A percentile compares a stretch with the other conserved stretches of the same genome.
Evolutionary conservation across 2,329 filamentous ascomycete genomes (phyloP).

Genomic region (Beauveria sp.): DNA sequence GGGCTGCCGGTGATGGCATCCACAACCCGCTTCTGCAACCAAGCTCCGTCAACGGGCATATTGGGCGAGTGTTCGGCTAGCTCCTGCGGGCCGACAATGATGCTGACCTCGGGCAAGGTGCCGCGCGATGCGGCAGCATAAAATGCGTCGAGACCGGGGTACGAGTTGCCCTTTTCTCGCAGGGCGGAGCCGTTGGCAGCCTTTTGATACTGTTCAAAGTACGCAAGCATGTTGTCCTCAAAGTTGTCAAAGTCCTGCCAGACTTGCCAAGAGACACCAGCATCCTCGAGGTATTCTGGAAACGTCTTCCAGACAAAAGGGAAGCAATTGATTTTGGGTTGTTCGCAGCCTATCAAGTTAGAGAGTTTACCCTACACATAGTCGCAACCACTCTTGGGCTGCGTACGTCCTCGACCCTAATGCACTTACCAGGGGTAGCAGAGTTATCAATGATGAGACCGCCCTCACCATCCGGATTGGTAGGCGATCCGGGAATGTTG

Average conservation of each 20-base stretch:
- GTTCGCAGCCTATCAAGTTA: conserved; percentile 27
- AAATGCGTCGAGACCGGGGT: conserved; percentile 39
- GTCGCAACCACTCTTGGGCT: not conserved
- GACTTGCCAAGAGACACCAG: conserved; percentile 42
- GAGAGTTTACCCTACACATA: not conserved
- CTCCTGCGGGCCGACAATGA: conserved; percentile 46
- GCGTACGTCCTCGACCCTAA: not conserved
- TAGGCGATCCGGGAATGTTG: conserved; percentile 36
- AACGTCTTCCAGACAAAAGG: conserved; percentile 45
- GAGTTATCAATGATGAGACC: conserved; percentile 42
- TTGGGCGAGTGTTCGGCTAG: conserved; percentile 48
- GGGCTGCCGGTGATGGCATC: conserved; percentile 40
- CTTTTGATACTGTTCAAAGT: conserved; percentile 42
- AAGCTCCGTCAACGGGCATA: conserved; percentile 44
- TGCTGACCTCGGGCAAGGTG: conserved; percentile 42
- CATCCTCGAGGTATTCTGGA: conserved; percentile 39
- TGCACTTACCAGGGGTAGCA: conserved; percentile 13
- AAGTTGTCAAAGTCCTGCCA: conserved; percentile 43
- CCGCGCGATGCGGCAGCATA: conserved; percentile 40
- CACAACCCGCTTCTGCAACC: conserved; percentile 47
- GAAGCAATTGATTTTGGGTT: conserved; percentile 38
- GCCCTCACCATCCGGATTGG: conserved; percentile 27
- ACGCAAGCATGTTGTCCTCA: conserved; percentile 45
- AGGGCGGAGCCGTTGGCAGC: conserved; percentile 32
- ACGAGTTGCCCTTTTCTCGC: conserved; percentile 37